Percentiles rank a stretch among this genome's conserved stretches.
Evolutionary conservation across 345 rosid genomes (phyloP).

Genomic region (Salix exigua): DNA sequence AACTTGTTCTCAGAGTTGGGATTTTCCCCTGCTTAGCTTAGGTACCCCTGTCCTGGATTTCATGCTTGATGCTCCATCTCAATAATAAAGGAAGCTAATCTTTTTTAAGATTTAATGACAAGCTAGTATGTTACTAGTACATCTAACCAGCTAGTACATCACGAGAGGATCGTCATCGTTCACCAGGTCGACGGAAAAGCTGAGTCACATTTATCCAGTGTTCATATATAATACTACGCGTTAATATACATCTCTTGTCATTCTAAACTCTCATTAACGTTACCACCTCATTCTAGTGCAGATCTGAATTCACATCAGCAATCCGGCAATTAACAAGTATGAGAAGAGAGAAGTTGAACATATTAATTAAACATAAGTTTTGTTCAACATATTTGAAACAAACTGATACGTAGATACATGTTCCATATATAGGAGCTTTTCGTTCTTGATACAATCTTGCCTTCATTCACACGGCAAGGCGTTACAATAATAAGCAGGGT

Average conservation of each 20-base stretch:
- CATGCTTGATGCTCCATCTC: not conserved
- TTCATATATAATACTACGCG: not conserved
- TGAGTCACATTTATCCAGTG: not conserved
- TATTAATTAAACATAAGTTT: not conserved
- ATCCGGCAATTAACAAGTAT: not conserved
- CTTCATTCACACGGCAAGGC: not conserved
- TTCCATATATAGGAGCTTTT: not conserved
- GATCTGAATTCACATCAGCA: not conserved
- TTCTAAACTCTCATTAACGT: not conserved
- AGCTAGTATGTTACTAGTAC: not conserved
- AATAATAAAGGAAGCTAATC: not conserved
- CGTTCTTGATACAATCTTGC: not conserved
- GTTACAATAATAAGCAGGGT: not conserved
- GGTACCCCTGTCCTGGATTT: not conserved
- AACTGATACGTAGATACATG: not conserved
- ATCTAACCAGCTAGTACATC: not conserved
- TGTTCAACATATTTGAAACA: not conserved
- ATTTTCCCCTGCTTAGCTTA: not conserved
- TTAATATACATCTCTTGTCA: not conserved
- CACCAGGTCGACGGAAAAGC: not conserved
- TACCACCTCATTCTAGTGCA: not conserved
- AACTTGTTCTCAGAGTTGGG: not conserved
- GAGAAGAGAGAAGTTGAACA: not conserved
- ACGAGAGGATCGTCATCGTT: not conserved
- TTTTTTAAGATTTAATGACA: not conserved